Percentiles rank a stretch among this genome's conserved stretches.
Evolutionary conservation across 768 basidiomycete species (phyloP).

Genomic region (Xerocomus spinulosus): DNA sequence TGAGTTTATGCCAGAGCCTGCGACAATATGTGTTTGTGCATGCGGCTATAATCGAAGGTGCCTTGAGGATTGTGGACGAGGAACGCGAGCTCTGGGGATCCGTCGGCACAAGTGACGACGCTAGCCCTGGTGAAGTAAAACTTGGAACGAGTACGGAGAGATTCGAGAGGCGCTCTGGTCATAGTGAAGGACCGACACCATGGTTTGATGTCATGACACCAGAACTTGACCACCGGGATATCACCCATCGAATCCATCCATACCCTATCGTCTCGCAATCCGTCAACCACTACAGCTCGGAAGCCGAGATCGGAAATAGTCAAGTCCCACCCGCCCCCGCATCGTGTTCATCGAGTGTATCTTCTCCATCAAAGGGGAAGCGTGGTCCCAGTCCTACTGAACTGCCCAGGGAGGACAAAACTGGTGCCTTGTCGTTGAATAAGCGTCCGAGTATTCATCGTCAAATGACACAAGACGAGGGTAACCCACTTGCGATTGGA

Average conservation of each 20-base stretch:
- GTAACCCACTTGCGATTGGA: slow-evolving; percentile 8
- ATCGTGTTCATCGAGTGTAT: slow-evolving; percentile 15
- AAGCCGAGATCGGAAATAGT: slow-evolving; percentile 2
- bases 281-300: slow-evolving; percentile 2
- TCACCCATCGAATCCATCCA: slow-evolving; percentile 5
- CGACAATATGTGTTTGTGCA: slow-evolving; percentile 95
- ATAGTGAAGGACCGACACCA: slow-evolving; percentile 10
- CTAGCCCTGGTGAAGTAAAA: slow-evolving; percentile 12
- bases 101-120: slow-evolving; percentile 19
- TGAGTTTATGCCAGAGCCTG: slow-evolving; percentile 93
- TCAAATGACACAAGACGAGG: slow-evolving; percentile 23
- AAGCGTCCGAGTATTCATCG: slow-evolving; percentile 69
- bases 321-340: slow-evolving; percentile 3
- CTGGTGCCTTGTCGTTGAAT: slow-evolving; percentile 49
- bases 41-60: slow-evolving; percentile 77
- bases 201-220: slow-evolving; percentile 2
- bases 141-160: slow-evolving; percentile 3
- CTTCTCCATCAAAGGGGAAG: slow-evolving; percentile 48
- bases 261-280: slow-evolving; percentile 6
- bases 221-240: not conserved
- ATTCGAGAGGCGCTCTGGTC: slow-evolving; percentile 16
- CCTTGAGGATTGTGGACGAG: slow-evolving; percentile 72
- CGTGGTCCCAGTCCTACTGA: slow-evolving; percentile 71
- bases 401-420: slow-evolving; percentile 54
- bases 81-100: slow-evolving; percentile 42